Conservation (phyloP, 1,139 yeast genomes). For the Torulaspora pretoriensis region DNA sequence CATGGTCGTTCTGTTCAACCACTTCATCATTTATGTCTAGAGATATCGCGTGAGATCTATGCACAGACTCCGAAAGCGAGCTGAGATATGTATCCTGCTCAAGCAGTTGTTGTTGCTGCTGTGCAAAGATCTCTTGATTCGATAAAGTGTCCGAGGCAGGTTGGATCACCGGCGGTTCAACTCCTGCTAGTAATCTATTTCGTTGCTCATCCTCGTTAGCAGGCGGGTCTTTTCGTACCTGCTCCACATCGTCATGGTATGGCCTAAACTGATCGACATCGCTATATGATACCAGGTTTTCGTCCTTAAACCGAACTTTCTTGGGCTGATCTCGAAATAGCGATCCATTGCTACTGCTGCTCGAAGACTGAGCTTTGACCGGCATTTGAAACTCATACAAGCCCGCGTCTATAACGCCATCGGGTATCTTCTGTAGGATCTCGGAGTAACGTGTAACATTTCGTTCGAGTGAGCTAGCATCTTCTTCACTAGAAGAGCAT, state of each 20-base stretch:
- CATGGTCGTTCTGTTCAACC: slow-evolving; percentile 28
- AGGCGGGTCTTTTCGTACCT: slow-evolving; percentile 1
- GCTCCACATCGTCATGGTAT: slow-evolving; percentile 22
- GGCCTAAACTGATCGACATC: slow-evolving; percentile 23
- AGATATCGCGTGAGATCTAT: slow-evolving; percentile 29
- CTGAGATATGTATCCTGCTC: slow-evolving; percentile 33
- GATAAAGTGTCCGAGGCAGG: slow-evolving; percentile 18
- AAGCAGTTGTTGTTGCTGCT: slow-evolving; percentile 31
- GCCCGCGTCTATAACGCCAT: slow-evolving; percentile 15
- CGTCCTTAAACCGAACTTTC: slow-evolving; percentile 32
- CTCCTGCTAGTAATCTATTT: slow-evolving; percentile 6
- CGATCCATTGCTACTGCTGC: slow-evolving; percentile 3
- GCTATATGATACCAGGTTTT: slow-evolving; percentile 13
- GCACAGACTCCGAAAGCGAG: slow-evolving; percentile 24
- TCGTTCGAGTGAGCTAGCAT: not conserved
- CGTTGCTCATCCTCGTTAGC: slow-evolving; percentile 3
- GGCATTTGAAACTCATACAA: slow-evolving; percentile 18
- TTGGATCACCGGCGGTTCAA: not conserved
- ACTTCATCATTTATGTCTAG: slow-evolving; percentile 32
- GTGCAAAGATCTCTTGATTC: slow-evolving; percentile 31
- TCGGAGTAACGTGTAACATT: slow-evolving; percentile 10
- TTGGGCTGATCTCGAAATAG: slow-evolving; percentile 15
- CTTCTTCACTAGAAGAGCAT: not conserved
- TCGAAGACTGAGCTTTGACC: not conserved
- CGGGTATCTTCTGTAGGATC: slow-evolving; percentile 16